A percentile compares a stretch with the other conserved stretches of the same genome.
These are phyloP conservation scores for Dendrothele bispora DNA, from an alignment of 768 basidiomycete species.

Conservation along the genomic window DNA sequence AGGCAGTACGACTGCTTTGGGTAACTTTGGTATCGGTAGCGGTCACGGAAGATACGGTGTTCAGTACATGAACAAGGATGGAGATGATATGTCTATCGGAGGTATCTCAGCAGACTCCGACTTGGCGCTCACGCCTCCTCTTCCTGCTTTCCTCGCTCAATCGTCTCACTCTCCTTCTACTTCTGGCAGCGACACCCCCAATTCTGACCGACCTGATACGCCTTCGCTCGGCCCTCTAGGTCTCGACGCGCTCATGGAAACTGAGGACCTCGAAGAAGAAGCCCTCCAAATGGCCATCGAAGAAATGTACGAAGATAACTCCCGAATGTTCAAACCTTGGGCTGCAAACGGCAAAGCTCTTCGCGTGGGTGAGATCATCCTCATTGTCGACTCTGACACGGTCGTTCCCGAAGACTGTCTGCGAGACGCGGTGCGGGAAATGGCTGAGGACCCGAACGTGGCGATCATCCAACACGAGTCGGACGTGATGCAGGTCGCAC, in stretches of 20 bases:
- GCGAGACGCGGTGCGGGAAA: conserved; percentile 82
- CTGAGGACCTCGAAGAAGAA: conserved; percentile 58
- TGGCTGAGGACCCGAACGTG: conserved; percentile 69
- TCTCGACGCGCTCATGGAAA: background rate
- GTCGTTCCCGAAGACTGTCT: conserved; percentile 83
- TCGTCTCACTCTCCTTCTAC: no score
- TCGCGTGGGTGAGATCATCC: conserved; percentile 73
- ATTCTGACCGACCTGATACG: conserved; percentile 34
- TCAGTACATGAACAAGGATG: conserved; percentile 63
- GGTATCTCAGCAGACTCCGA: conserved; percentile 1
- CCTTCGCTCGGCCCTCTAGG: background rate
- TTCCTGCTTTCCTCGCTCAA: no score
- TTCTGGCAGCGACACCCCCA: conserved; percentile 36
- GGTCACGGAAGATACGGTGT: conserved; percentile 55
- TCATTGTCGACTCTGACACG: conserved; percentile 80
- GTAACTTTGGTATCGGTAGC: no score
- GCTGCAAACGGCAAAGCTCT: conserved; percentile 69
- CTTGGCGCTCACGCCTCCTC: no score
- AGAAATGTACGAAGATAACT: conserved; percentile 64
- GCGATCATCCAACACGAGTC: conserved; percentile 88
- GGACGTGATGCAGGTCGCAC: conserved; percentile 82
- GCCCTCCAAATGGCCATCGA: conserved; percentile 74
- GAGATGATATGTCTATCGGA: conserved; percentile 50
- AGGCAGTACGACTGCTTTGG: no score
- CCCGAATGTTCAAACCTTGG: conserved; percentile 56